Evolutionary conservation across 163 green algal species (phyloP).

Genomic region (Scenedesmus sp.): DNA sequence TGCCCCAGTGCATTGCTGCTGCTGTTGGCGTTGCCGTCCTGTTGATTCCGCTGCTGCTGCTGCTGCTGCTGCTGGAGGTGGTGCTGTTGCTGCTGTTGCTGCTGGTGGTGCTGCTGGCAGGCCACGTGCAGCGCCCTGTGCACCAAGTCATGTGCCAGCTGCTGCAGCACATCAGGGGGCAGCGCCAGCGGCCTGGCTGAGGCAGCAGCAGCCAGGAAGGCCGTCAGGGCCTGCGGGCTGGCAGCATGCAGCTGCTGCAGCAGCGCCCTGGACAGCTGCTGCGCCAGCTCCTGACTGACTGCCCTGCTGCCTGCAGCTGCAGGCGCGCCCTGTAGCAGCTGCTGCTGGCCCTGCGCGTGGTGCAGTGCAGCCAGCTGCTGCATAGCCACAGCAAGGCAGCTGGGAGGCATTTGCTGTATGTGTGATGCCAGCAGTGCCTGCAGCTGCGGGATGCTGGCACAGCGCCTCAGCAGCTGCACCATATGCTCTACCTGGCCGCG

Average conservation of each 20-base stretch:
- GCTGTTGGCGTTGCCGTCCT: not conserved
- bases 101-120: conserved; percentile 29
- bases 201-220: conserved; percentile 32
- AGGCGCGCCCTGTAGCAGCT: not conserved
- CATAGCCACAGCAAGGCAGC: conserved; percentile 23
- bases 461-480: conserved; percentile 6
- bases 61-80: conserved; percentile 44
- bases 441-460: conserved; percentile 19
- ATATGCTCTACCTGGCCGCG: conserved; percentile 10
- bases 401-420: not conserved
- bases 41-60: not conserved
- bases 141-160: conserved; percentile 28
- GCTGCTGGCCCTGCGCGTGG: not conserved
- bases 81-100: not conserved
- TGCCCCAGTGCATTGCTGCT: not conserved
- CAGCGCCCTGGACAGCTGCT: conserved; percentile 30
- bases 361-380: conserved; percentile 17
- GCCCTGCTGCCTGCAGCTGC: not conserved
- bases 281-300: not conserved
- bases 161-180: conserved; percentile 19
- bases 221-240: not conserved
- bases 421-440: conserved; percentile 6
- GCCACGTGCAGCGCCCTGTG: conserved; percentile 29
- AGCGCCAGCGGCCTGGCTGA: not conserved
- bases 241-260: conserved; percentile 27